A percentile compares a stretch with the other conserved stretches of the same genome.
Evolutionary conservation across 1,284 basidiomycete genomes (phyloP).

Genomic region (Marasmius sp.): DNA sequence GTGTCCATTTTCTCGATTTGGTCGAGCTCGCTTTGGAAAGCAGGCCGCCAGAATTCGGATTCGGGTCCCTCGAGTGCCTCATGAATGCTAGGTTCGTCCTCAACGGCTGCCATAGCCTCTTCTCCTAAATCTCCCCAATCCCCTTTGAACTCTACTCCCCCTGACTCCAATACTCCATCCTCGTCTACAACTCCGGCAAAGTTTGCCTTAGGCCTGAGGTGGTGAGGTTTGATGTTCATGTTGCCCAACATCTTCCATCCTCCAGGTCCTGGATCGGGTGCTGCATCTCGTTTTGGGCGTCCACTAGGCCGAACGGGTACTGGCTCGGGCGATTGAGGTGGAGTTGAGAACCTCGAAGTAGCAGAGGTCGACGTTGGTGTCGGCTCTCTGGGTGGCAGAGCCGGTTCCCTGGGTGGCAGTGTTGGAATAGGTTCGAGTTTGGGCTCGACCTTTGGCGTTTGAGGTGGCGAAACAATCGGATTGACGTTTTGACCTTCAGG

Average conservation of each 20-base stretch:
- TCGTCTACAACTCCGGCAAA: not conserved
- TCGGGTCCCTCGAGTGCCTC: slow-evolving; percentile 3
- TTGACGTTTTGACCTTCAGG: too few relatives aligned
- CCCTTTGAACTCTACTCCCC: not conserved
- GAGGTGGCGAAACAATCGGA: too few relatives aligned
- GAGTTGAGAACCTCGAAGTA: not conserved
- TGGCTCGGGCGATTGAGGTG: not conserved
- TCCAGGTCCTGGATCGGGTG: not conserved
- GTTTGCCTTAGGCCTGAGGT: not conserved
- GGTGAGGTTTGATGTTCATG: not conserved
- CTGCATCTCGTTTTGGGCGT: slow-evolving; percentile 1
- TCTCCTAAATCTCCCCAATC: not conserved
- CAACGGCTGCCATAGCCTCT: slow-evolving; percentile 4
- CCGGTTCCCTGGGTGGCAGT: not conserved
- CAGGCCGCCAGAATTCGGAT: slow-evolving; percentile 2
- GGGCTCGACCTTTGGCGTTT: too few relatives aligned
- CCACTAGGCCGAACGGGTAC: not conserved
- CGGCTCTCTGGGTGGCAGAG: not conserved
- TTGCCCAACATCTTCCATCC: not conserved
- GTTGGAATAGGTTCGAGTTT: not conserved
- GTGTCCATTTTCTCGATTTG: slow-evolving; percentile 17
- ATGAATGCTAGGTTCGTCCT: not conserved
- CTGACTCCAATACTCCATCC: not conserved
- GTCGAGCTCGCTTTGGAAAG: slow-evolving; percentile 5
- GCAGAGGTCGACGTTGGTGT: not conserved